Conservation (phyloP, 257 asterid species). For the Datura wrightii region DNA sequence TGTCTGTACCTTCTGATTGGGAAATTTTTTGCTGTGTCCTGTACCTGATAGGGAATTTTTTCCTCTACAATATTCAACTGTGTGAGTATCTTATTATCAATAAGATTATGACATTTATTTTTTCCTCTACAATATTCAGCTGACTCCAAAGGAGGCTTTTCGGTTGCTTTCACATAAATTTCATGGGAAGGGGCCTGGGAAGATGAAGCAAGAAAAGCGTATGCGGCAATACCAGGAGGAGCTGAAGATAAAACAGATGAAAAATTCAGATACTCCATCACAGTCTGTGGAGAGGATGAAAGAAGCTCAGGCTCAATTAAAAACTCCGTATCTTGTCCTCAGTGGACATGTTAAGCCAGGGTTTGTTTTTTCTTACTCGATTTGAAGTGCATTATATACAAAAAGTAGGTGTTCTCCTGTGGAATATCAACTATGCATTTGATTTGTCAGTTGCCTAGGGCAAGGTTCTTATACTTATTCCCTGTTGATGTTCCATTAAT, state of each 20-base stretch:
- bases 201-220: slow-evolving; percentile 92
- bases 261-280: slow-evolving; percentile 92
- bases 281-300: slow-evolving; percentile 90
- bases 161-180: slow-evolving; percentile 89
- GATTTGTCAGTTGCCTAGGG: slow-evolving; percentile 15
- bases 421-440: slow-evolving; percentile 12
- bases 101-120: slow-evolving; percentile 28
- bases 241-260: slow-evolving; percentile 90
- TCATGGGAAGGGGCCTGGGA: slow-evolving; percentile 99
- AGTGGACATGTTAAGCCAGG: slow-evolving; percentile 92
- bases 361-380: slow-evolving; percentile 50
- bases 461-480: neutral
- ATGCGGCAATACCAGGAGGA: slow-evolving; percentile 91
- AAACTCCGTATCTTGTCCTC: slow-evolving; percentile 80
- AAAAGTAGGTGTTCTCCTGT: neutral
- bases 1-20: neutral
- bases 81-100: neutral
- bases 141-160: slow-evolving; percentile 95
- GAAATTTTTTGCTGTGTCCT: neutral
- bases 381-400: neutral
- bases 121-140: slow-evolving; percentile 49
- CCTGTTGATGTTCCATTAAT: neutral
- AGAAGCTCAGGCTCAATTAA: slow-evolving; percentile 77
- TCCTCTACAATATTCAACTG: neutral
- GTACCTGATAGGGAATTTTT: neutral